Base-by-base conservation (phyloP, 2,329 filamentous ascomycete genomes). In the Aspergillus caelatus region DNA sequence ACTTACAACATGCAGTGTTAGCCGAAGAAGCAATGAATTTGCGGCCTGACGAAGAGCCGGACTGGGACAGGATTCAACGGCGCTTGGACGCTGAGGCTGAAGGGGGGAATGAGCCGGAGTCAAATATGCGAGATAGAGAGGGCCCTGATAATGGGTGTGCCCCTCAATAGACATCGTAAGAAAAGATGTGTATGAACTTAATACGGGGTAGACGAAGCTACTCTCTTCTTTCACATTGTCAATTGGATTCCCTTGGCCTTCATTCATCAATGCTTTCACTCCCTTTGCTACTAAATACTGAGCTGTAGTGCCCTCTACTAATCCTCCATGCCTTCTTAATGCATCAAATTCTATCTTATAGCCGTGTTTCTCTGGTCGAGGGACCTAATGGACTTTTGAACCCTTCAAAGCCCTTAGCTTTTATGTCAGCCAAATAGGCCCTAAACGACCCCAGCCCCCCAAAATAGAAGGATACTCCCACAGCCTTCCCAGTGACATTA, bases 401-500 rank as follows among this genome's bases (percentile, higher is more conserved):
- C 3, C 62, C 60, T 23, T 48, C 48, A 12, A 48, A 64, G 11
- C 57, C 60, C 5, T 19, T 48, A 3, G 45, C 57, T 14, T 58
- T 60, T 23, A 50, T 48, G 11, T 65, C 46, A 21, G 53, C 46
- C n/a, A 63, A 6, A 2, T n/a, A 14, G 2, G 53, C 46, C 19
- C 61, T 26, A 16, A 65, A 58, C 4, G 28, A 46, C 7, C 52
- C 62, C 21, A 65, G 14, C 3, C 64, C 64, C 1, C 64, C 64
- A 16, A 66, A 46, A 26, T 45, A 62, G 14, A 64, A 56, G 1
- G 57, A 32, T 10, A 30, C 52, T 2, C 34, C 34, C 3, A 10
- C 34, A 26, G 26, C 30, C 64, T 77, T 75, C 4, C 74, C 74
- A 1, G 67, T 50, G 8, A 74, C 61, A 43, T 74, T 65, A 7